Evolutionary conservation across 192 early-diverging fungal genomes (phyloP).

Genomic region (Umbelopsis sp.): DNA sequence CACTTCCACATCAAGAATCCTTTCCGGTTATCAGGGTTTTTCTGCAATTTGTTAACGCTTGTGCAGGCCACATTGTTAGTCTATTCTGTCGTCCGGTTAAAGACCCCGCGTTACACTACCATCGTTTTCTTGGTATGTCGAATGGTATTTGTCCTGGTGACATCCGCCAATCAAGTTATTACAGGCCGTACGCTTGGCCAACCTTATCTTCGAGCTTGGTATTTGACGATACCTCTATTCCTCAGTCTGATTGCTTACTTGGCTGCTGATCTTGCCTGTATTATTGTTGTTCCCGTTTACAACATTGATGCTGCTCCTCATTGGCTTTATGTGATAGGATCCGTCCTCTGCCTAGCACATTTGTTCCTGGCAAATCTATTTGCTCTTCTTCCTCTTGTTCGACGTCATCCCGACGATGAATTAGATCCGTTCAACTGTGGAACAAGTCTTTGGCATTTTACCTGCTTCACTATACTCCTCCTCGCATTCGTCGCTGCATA

Average conservation of each 20-base stretch:
- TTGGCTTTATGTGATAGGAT: neutral
- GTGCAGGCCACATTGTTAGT: slow-evolving; percentile 16
- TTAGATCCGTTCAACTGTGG: slow-evolving; percentile 13
- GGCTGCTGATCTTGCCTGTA: slow-evolving; percentile 7
- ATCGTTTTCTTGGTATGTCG: slow-evolving; percentile 8
- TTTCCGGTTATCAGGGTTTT: slow-evolving; percentile 10
- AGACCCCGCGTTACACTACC: neutral
- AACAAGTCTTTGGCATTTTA: slow-evolving; percentile 4
- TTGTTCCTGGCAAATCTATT: neutral
- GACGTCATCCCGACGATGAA: neutral
- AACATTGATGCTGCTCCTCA: slow-evolving; percentile 8
- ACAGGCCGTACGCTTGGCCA: neutral
- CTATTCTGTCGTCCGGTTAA: neutral
- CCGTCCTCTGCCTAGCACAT: neutral
- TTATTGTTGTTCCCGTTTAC: neutral
- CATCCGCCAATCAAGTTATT: slow-evolving; percentile 8
- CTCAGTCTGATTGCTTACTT: neutral
- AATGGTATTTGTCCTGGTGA: slow-evolving; percentile 3
- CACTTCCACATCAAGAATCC: slow-evolving; percentile 10
- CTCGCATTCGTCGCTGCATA: neutral
- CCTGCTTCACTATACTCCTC: neutral
- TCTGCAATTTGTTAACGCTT: slow-evolving; percentile 9
- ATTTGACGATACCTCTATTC: neutral
- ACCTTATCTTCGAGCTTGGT: neutral
- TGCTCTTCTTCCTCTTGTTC: neutral